A percentile compares a stretch with the other conserved stretches of the same genome.
Evolutionary conservation across 2,329 filamentous ascomycete species (phyloP).

Genomic region (Arthrobotrys entomopaga): DNA sequence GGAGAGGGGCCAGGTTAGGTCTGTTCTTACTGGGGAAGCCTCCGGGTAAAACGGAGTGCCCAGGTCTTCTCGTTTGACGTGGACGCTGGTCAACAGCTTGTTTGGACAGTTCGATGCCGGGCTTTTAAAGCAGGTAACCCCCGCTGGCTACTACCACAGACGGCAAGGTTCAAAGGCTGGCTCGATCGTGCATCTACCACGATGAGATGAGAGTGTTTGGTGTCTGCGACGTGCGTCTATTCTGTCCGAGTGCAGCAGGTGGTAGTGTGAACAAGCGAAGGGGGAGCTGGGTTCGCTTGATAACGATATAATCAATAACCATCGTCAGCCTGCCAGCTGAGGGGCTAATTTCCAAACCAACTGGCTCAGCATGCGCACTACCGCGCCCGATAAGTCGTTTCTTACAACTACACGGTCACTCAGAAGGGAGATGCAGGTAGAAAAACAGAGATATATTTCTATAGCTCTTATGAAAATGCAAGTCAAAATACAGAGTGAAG

Average conservation of each 20-base stretch:
- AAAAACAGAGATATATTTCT: too few relatives aligned
- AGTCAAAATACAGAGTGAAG: too few relatives aligned
- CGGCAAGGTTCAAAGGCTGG: neutral
- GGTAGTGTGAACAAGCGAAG: constrained; percentile 39
- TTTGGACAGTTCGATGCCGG: constrained; percentile 24
- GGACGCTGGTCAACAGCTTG: constrained; percentile 14
- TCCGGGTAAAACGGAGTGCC: constrained; percentile 46
- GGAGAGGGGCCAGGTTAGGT: constrained; percentile 19
- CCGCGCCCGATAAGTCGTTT: too few relatives aligned
- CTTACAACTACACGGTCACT: too few relatives aligned
- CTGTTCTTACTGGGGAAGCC: constrained; percentile 26
- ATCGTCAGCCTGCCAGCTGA: neutral
- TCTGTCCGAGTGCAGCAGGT: constrained; percentile 23
- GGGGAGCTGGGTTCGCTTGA: neutral
- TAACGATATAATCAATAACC: neutral
- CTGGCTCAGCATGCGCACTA: too few relatives aligned
- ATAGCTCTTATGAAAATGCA: too few relatives aligned
- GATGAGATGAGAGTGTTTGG: neutral
- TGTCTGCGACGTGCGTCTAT: constrained; percentile 16
- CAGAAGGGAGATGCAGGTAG: too few relatives aligned
- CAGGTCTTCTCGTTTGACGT: constrained; percentile 21
- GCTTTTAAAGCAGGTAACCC: neutral
- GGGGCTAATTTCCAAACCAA: neutral
- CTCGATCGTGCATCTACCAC: neutral
- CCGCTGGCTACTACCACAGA: neutral